Percentiles rank a stretch among this genome's conserved stretches.
phyloP scores from a whole-genome alignment of 208 protist species.

The Wallacemonas sp. region DNA sequence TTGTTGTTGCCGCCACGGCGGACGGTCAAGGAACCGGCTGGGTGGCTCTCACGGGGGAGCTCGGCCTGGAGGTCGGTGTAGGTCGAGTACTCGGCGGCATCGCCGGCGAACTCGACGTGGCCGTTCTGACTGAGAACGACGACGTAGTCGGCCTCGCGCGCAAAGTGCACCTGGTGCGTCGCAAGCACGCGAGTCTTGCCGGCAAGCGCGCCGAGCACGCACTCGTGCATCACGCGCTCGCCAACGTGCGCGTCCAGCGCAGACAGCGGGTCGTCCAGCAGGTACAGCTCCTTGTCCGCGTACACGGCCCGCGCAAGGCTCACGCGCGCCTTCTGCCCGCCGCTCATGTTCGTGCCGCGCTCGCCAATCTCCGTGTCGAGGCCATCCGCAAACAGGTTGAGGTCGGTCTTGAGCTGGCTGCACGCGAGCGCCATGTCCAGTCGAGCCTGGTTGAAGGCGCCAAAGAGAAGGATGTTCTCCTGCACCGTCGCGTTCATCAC shows the following conservation, averaged over 20 bases:
- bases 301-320: conserved; percentile 83
- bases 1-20: conserved; percentile 19
- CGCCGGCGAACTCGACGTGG: conserved; percentile 43
- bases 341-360: conserved; percentile 80
- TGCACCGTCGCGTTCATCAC: conserved; percentile 89
- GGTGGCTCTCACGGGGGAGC: background rate
- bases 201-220: conserved; percentile 57
- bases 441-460: background rate
- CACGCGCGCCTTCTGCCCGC: conserved; percentile 82
- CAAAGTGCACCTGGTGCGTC: conserved; percentile 92
- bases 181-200: conserved; percentile 90
- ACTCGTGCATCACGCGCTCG: conserved; percentile 52
- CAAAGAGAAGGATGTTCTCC: conserved; percentile 93
- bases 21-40: background rate
- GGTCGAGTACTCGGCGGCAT: conserved; percentile 41
- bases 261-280: conserved; percentile 92
- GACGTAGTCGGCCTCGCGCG: conserved; percentile 75
- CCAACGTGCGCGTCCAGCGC: conserved; percentile 92
- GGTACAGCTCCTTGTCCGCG: conserved; percentile 71
- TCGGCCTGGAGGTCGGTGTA: conserved; percentile 32
- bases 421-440: background rate
- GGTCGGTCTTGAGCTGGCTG: conserved; percentile 47
- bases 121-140: conserved; percentile 68
- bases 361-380: conserved; percentile 87
- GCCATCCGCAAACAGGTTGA: conserved; percentile 77